Evolutionary conservation across 192 early-diverging fungal genomes (phyloP), one percentile per base, ranked within the genome.

Genomic region (Coemansia sp.): DNA sequence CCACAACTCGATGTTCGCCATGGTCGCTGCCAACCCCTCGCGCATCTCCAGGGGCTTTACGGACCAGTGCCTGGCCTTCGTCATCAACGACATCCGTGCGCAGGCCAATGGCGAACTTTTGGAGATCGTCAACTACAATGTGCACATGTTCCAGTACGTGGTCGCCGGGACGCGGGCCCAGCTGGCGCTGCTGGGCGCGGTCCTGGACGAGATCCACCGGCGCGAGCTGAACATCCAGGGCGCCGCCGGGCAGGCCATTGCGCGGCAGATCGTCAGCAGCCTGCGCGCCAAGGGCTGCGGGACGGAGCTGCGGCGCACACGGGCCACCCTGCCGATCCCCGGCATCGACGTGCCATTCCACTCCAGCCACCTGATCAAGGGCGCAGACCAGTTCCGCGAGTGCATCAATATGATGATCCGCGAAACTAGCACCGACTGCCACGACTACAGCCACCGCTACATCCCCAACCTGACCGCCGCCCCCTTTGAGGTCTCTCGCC

Each of bases 261-360:
- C 38, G 1, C 10, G 7, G 29, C 76, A 82, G 33, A 80, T 89
- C 34, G 74, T 87, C 28, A 79, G 76, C 46, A 10, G 31, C 27
- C 19, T 44, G 3, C 78, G 74, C 7, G 44, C 82, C 12, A 81
- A 64, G 27, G 71, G 70, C 52, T 78, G 85, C 25, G 74, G 69
- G 9, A 72, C 69, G 27, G 67, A 74, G 27, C 81, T 84, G 22
- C 79, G 82, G 41, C 86, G 91, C 56, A 86, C 89, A 28, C 72
- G 81, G 37, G 91, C 92, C 5, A 95, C 94, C 5, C 89, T 94
- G 28, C 92, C 92, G 40, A 70, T 97, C 2, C 78, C 80, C 5
- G 92, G 92, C 46, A 90, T 97, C 47, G 94, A 97, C 62, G 89
- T 97, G 43, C 94, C 94, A 20, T 97, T 95, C 88, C 94, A 97